These are phyloP conservation scores for Camellia japonica DNA, from an alignment of 148 eudicot species.

Conservation along the genomic window DNA sequence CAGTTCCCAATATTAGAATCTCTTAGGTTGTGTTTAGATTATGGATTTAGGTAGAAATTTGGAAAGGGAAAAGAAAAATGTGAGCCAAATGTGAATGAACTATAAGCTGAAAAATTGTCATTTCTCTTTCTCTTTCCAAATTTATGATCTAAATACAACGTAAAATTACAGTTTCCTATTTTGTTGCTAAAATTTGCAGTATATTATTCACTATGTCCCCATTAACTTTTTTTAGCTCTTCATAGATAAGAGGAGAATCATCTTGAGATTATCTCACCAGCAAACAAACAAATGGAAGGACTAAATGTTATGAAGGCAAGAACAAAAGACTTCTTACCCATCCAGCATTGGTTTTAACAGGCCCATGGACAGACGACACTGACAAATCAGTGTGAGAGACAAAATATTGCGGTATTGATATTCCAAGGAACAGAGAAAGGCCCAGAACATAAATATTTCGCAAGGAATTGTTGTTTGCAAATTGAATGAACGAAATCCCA, in stretches of 20 bases:
- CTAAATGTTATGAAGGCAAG: background rate
- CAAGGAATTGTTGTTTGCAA: conserved; percentile 74
- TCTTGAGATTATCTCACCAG: background rate
- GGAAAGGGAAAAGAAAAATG: too few species aligned
- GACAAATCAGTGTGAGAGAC: conserved; percentile 42
- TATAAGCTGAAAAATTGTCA: too few species aligned
- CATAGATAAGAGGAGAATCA: background rate
- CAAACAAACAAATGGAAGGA: background rate
- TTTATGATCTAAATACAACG: too few species aligned
- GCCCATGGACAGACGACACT: conserved; percentile 46
- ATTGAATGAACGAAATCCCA: conserved; percentile 82
- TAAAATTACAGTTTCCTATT: background rate
- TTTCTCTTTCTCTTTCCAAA: too few species aligned
- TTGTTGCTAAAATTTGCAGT: background rate
- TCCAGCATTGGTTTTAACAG: conserved; percentile 67
- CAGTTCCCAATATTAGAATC: background rate
- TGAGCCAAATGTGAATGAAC: too few species aligned
- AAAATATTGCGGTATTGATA: conserved; percentile 89
- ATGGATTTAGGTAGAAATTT: too few species aligned
- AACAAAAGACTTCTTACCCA: conserved; percentile 55
- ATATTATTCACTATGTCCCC: too few species aligned
- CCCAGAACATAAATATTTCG: conserved; percentile 89
- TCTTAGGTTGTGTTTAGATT: background rate
- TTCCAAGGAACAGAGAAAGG: conserved; percentile 77
- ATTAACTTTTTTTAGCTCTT: background rate